Evolutionary conservation across 331 rosid species (phyloP), one percentile per base, ranked within the genome.

Genomic region (Dryas integrifolia): DNA sequence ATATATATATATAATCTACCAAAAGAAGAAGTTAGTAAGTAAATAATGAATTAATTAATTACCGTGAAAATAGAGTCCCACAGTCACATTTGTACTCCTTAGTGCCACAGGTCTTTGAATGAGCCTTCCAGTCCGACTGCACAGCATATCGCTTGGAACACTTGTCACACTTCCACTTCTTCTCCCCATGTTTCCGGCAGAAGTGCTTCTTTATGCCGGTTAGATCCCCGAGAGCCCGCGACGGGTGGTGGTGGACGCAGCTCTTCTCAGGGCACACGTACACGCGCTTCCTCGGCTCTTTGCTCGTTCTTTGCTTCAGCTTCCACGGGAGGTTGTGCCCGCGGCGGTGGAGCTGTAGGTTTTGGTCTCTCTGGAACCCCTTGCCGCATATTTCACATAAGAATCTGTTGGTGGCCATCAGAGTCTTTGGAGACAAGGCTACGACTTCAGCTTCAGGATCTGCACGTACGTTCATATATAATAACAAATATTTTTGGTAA

Each of bases 261-360:
- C 76, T 86, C 80, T 85, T 92, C n/a, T 92, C 98, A 0, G 98
- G 98, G 76, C 98, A 92, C 5, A 92, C 95, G 72, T 90, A 92
- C 18, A 92, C 98, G 26, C 96, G 53, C 85, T 92, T 92, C 82
- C 73, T 92, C 7, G 61, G 61, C 67, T 92, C 98, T 72, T 90
- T 88, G 76, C 83, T 85, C 38, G 89, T 83, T 58, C 98, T 83
- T 73, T 92, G 98, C 83, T 92, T 92, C 12, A 92, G 83, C 87
- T 92, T 92, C 98, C 98, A 92, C 8, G 98, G 98, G 43, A 92
- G 98, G 69, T 92, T 92, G 59, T 92, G 97, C 1, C 97, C 97
- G 2, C 97, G 80, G 65, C 94, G 50, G 60, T 92, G 97, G 39
- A 92, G 94, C 76, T 92, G 97, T 21, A 92, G 89, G 51, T 92